A percentile compares a stretch with the other conserved stretches of the same genome.
These are phyloP conservation scores for Phytophthora lateralis DNA, from an alignment of 352 stramenopile genomes.

Conservation along the genomic window DNA sequence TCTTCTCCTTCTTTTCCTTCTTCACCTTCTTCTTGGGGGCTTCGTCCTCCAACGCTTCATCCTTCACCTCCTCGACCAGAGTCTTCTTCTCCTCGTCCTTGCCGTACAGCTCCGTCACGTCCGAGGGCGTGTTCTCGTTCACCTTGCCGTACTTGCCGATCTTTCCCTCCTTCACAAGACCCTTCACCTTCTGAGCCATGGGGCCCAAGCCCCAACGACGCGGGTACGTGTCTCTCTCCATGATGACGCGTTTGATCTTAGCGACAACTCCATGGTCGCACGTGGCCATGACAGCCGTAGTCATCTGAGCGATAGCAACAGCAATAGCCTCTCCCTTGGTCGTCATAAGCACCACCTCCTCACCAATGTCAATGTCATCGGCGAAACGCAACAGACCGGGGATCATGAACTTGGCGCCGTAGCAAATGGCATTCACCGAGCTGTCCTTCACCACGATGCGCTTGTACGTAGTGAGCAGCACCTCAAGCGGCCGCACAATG, in stretches of 20 bases:
- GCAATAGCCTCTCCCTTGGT: constrained; percentile 99
- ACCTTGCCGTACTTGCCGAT: constrained; percentile 92
- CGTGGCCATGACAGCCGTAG: constrained; percentile 99
- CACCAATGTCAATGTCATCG: constrained; percentile 98
- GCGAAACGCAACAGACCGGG: constrained; percentile 98
- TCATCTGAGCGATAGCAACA: constrained; percentile 99
- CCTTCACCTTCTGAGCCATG: constrained; percentile 99
- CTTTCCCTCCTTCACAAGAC: constrained; percentile 94
- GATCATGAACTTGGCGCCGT: constrained; percentile 99
- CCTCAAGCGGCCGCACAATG: constrained; percentile 98
- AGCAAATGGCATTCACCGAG: constrained; percentile 99
- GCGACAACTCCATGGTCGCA: constrained; percentile 99
- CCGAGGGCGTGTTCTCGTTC: constrained; percentile 83
- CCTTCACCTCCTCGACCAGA: constrained; percentile 67
- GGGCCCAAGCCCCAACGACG: constrained; percentile 98
- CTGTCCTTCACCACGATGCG: constrained; percentile 99
- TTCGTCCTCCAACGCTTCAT: constrained; percentile 53
- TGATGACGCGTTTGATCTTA: constrained; percentile 99
- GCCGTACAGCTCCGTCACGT: constrained; percentile 79
- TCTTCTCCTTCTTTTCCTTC: constrained; percentile 62
- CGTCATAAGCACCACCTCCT: constrained; percentile 99
- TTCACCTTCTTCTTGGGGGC: constrained; percentile 60
- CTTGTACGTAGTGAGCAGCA: constrained; percentile 99
- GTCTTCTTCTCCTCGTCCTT: constrained; percentile 60
- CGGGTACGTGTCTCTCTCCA: constrained; percentile 99